Evolutionary conservation across 768 basidiomycete species (phyloP), one percentile per base, ranked within the genome.

Genomic region (Rhodotorula taiwanensis): DNA sequence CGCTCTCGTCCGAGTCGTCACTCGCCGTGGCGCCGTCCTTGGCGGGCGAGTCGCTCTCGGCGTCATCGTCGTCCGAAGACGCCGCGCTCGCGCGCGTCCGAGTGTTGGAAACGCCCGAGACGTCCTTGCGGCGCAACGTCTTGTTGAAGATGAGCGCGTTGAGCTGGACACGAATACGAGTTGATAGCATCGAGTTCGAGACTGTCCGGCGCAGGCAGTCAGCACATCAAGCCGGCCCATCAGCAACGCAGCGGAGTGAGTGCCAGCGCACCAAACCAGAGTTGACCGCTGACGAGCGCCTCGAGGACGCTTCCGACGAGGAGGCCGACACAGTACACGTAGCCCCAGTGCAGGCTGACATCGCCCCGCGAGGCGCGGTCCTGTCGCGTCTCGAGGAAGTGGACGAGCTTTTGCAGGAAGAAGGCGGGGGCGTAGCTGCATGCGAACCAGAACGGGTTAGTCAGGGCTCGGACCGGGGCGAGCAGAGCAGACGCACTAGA

Each of bases 111-210:
- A 55, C 50, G 44, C 70, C 67, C 4, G 63, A 55, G 21, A 69
- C 55, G 55, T 72, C 69, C 42, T 72, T 72, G 31, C 71, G 60
- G 55, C 58, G 57, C 43, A 73, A 60, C 1, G 71, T 71, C 56
- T 73, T 73, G 56, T 62, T 60, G 41, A 73, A 73, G 34, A 73
- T 44, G n/a, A 71, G 58, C 33, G 71, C 55, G 55, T 73, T 73
- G 58, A 73, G 66, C 58, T 73, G 69, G 13, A 69, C 60, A 5
- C 71, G 66, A 23, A 71, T 67, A 5, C 64, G 51, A 10, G 64
- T 65, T 25, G 72, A 49, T 5, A 73, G 59, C 53, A 62, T 43
- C 48, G 64, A 64, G 59, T 60, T 66, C 20, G 58, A 57, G 18
- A 68, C 62, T 52, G 62, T 25, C 23, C 11, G n/a, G 13, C 6